Evolutionary conservation across 1,139 yeast genomes (phyloP).

Genomic region (Kodamaea derodonti): DNA sequence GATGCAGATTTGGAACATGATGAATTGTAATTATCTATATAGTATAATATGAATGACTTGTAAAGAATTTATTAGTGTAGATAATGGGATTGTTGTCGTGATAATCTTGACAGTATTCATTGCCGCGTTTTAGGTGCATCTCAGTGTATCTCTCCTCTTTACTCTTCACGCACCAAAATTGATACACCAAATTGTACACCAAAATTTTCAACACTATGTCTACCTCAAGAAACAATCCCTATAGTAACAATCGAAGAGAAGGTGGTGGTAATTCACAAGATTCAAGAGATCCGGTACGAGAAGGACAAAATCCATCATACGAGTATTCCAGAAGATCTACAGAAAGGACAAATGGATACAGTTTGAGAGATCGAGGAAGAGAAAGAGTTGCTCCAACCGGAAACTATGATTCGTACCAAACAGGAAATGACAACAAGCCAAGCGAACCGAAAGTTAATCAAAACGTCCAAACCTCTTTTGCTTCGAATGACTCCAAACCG

Average conservation of each 20-base stretch:
- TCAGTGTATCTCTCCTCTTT: too few relatives aligned
- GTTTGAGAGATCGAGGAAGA: slow-evolving; percentile 11
- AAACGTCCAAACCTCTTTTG: too few relatives aligned
- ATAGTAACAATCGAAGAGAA: slow-evolving; percentile 9
- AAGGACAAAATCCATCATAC: slow-evolving; percentile 1
- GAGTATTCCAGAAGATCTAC: slow-evolving; percentile 7
- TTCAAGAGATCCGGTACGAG: slow-evolving; percentile 1
- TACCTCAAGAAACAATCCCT: slow-evolving; percentile 4
- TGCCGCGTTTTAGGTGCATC: too few relatives aligned
- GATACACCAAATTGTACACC: too few relatives aligned
- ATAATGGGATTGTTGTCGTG: neutral
- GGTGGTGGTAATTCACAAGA: slow-evolving; percentile 1
- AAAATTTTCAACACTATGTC: neutral
- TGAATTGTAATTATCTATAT: slow-evolving; percentile 8
- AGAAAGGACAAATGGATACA: slow-evolving; percentile 3
- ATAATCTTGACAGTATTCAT: too few relatives aligned
- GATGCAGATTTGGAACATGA: slow-evolving; percentile 8
- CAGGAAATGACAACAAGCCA: neutral
- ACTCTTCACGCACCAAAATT: too few relatives aligned
- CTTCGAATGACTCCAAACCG: too few relatives aligned
- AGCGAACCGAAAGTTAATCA: too few relatives aligned
- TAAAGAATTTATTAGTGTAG: slow-evolving; percentile 6
- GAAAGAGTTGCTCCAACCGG: slow-evolving; percentile 8
- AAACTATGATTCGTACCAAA: neutral
- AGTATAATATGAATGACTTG: neutral